These are phyloP conservation scores for Cymbopogon citratus DNA, from an alignment of 176 grass and related monocot genomes.

Conservation along the genomic window DNA sequence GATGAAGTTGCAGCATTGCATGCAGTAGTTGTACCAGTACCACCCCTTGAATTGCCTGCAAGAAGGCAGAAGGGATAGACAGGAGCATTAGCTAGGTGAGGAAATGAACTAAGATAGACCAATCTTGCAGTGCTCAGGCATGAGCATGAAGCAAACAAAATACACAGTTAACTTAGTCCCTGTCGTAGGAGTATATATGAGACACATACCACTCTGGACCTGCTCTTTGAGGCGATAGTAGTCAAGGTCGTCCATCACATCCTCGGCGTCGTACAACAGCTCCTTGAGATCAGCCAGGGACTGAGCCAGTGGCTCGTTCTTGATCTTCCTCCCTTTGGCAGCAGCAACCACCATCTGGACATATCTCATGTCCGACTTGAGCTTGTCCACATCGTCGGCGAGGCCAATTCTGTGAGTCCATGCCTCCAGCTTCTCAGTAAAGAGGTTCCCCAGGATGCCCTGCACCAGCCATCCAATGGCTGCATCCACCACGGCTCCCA, in stretches of 20 bases:
- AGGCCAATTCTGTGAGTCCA: constrained; percentile 15
- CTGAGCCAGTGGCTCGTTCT: not conserved
- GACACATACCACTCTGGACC: not conserved
- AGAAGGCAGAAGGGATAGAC: not conserved
- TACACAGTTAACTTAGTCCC: not conserved
- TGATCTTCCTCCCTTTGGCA: not conserved
- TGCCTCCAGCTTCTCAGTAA: not conserved
- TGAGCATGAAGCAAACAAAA: not conserved
- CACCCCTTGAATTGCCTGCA: not conserved
- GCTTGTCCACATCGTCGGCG: not conserved
- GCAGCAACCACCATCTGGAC: not conserved
- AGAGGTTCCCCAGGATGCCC: not conserved
- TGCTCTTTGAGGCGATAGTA: not conserved
- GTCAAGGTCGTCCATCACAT: constrained; percentile 6
- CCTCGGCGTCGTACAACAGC: not conserved
- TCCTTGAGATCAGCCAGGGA: not conserved
- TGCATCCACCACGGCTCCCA: not conserved
- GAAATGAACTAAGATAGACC: not conserved
- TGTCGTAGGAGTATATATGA: not conserved
- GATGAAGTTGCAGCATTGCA: not conserved
- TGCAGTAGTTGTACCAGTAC: not conserved
- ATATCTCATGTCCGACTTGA: not conserved
- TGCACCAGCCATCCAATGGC: constrained; percentile 25
- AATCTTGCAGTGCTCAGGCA: not conserved
- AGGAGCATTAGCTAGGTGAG: not conserved